These are phyloP conservation scores for Astragalus glycyphyllos DNA, from an alignment of 306 rosid species.

Conservation along the genomic window DNA sequence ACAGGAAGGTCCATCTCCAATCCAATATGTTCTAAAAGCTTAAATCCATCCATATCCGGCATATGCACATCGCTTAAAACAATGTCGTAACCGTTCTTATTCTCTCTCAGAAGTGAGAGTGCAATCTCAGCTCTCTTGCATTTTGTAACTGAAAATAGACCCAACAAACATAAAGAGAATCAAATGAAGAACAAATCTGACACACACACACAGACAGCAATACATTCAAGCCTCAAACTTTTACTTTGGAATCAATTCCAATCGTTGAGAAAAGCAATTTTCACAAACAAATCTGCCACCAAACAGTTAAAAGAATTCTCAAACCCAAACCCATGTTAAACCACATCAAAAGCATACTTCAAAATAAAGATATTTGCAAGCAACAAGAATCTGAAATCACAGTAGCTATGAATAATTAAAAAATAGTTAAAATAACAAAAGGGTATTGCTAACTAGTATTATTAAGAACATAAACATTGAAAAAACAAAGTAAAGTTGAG, in stretches of 20 bases:
- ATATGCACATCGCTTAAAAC: conserved; percentile 97
- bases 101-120: conserved; percentile 74
- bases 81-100: conserved; percentile 80
- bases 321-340: background rate
- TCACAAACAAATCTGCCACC: conserved; percentile 41
- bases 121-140: conserved; percentile 87
- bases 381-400: conserved; percentile 33
- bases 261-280: conserved; percentile 1
- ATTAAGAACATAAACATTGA: background rate
- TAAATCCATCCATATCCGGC: conserved; percentile 99
- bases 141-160: conserved; percentile 71
- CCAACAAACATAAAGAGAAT: conserved; percentile 39
- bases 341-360: conserved; percentile 33
- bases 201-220: background rate
- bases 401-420: background rate
- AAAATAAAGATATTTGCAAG: background rate
- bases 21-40: conserved; percentile 87
- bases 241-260: background rate
- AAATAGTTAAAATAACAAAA: background rate
- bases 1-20: conserved; percentile 99
- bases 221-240: conserved; percentile 29
- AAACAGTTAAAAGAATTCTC: conserved; percentile 6
- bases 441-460: conserved; percentile 9
- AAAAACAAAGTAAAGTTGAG: conserved; percentile 26
- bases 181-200: conserved; percentile 36